Base-by-base conservation (phyloP, 148 eudicot species). In the Beta vulgaris region DNA sequence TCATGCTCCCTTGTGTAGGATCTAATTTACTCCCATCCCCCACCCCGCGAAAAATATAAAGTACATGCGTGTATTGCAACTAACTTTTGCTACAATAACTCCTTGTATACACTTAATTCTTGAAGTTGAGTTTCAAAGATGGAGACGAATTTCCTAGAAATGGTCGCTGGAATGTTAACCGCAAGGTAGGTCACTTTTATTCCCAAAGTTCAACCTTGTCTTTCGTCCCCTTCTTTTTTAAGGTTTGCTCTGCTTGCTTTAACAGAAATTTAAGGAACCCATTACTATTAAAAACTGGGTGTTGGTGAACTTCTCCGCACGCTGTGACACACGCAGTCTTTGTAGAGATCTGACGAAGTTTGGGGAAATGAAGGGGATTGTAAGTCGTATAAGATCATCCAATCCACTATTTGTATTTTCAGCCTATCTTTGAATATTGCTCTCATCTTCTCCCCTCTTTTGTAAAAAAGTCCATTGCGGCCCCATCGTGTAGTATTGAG, bases 281-380 rank as follows among this genome's bases (percentile, higher is more conserved):
- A 34, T 55, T 26, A 59, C 61, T 64, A 36, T 75, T 35, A 62
- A 68, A 15, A 54, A 63, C 2, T 82, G 84, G 84, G 84, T 77
- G 8, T 72, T 82, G 29, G 81, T 78, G n/a, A 78, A 77, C 60
- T 82, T 82, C 54, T 82, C 84, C 39, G 81, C 84, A 16, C 75
- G 78, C 28, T 82, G 81, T 74, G 81, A 82, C 51, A 71, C 54
- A 13, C 58, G 55, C 11, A 19, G 9, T 18, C 73, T 82, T 40
- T 64, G 69, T 2, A 31, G 78, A 19, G 81, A 69, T 69, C 65
- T 82, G 21, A 53, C 59, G 1, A 73, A 74, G 32, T 69, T 66
- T 73, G 84, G 71, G 3, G 54, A 51, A 69, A 34, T 11, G 75
- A 82, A 82, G 65, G 81, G 78, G 8, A 69, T 82, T 49, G 84